Evolutionary conservation across 495 filamentous ascomycete genomes (phyloP), one percentile per base, ranked within the genome.

Genomic region (Talaromyces thailandensis): DNA sequence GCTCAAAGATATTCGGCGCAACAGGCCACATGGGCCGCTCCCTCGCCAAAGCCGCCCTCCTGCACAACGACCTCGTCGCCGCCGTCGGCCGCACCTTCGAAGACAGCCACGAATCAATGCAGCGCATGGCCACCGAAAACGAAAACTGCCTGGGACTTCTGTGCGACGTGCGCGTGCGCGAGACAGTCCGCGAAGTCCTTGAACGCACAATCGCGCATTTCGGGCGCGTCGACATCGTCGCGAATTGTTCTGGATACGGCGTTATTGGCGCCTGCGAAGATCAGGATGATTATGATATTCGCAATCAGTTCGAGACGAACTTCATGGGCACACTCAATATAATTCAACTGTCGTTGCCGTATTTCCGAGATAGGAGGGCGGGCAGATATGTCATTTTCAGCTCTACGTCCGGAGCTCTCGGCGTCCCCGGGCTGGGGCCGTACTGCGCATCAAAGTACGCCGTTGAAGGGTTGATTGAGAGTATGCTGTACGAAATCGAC

Each of bases 401-500:
- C 71, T 93, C 88, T 8, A 96, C 91, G 5, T 88, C 86, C 26
- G 93, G 94, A 3, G 90, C 92, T 0, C 81, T 96, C 4, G 93
- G 93, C 6, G 91, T 98, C 0, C 94, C 94, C 0, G 94, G 93
- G 0, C 73, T 98, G 12, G 92, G 94, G 0, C 93, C 93, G 0
- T 98, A 96, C 69, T 96, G 94, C 72, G 94, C 94, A 0, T 95
- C 91, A 1, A 98, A 98, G 70, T 97, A 96, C 71, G 94, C 94
- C 0, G 89, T 96, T 9, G 94, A 98, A 68, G 94, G 94, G 0
- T 76, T 98, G 60, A 91, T 96, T 64, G 94, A 98, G 76, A 90
- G 88, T 31, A 92, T 98, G 88, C 79, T 96, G 6, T 98, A 97
- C 68, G 94, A 98, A 70, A 84, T 95, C 59, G 93, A 96, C 69